Percentiles rank a stretch among this genome's conserved stretches.
Conservation (phyloP, 1,284 basidiomycete species). For the Exobasidium cylindrosporum region DNA sequence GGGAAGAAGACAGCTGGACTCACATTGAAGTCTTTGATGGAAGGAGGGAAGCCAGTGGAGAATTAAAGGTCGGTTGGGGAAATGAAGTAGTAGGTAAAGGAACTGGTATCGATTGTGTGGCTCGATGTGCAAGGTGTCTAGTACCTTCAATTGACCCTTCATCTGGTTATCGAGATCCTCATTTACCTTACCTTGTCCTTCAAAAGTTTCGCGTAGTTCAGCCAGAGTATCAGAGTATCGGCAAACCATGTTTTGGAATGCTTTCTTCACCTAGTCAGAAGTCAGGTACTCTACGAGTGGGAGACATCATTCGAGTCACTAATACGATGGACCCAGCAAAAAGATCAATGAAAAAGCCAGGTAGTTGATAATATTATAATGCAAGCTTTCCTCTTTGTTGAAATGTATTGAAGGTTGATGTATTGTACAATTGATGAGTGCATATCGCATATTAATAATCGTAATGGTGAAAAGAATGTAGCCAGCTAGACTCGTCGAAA, state of each 20-base stretch:
- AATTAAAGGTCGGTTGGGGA: conserved; percentile 14
- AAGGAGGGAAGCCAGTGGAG: conserved; percentile 4
- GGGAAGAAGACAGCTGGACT: conserved; percentile 47
- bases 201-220: conserved; percentile 44
- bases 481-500: too few relatives aligned
- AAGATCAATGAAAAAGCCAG: conserved; percentile 3
- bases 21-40: conserved; percentile 33
- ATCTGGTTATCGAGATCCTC: conserved; percentile 28
- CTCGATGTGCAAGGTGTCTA: conserved; percentile 41
- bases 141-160: conserved; percentile 38
- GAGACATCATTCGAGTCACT: conserved; percentile 15
- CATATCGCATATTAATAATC: too few relatives aligned
- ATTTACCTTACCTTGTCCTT: conserved; percentile 36
- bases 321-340: conserved; percentile 11
- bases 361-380: too few relatives aligned
- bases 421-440: too few relatives aligned
- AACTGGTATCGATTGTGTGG: conserved; percentile 35
- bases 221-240: conserved; percentile 21
- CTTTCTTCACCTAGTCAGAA: conserved; percentile 11
- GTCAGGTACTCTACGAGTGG: conserved; percentile 8
- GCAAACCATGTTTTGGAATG: conserved; percentile 40
- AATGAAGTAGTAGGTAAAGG: conserved; percentile 30
- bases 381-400: too few relatives aligned
- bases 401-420: too few relatives aligned
- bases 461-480: too few relatives aligned